Base-by-base conservation (phyloP, 345 rosid species). In the Eucalyptus cloeziana region DNA sequence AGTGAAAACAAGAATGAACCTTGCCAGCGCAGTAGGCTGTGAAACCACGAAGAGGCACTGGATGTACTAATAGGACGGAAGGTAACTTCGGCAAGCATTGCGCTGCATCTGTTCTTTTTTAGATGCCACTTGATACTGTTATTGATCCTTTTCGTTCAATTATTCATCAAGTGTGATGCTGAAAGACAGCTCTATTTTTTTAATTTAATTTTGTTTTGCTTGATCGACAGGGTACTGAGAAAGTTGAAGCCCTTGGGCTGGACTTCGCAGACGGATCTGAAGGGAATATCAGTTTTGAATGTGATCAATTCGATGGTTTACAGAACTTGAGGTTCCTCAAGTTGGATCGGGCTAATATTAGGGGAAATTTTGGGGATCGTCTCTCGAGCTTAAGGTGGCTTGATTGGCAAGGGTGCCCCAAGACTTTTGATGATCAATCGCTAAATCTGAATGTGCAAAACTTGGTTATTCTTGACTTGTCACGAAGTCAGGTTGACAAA, bases 401-500 rank as follows among this genome's bases (percentile, higher is more conserved):
- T 56, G 27, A 1, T 22, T 56, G 62, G 62, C 27, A 1, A 2
- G 13, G 30, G 62, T 0, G 1, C 3, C 11, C 11, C 1, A 1
- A 0, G 5, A 9, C 1, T 3, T 7, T 8, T 22, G 1, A 21
- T 25, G 1, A 3, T 54, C 0, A 3, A 8, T 7, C 1, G 25
- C 25, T 8, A 56, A 4, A 9, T 0, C 62, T 22, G 30, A 56
- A 9, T 9, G 8, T 4, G 13, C 11, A 8, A 22, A 56, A 8
- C 3, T 0, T 56, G 13, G 13, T 8, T 5, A 21, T 56, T 56
- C 62, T 56, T 4, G 12, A 56, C 22, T 56, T 56, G 62, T 22
- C 62, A 13, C 0, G 30, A 0, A 56, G 62, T 9, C 27, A 1
- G 3, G 62, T 21, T 4, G 1, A 1, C 3, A 0, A 0, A 56